phyloP scores from a whole-genome alignment of 139 green algal genomes.

The Tetraselmis striata region DNA sequence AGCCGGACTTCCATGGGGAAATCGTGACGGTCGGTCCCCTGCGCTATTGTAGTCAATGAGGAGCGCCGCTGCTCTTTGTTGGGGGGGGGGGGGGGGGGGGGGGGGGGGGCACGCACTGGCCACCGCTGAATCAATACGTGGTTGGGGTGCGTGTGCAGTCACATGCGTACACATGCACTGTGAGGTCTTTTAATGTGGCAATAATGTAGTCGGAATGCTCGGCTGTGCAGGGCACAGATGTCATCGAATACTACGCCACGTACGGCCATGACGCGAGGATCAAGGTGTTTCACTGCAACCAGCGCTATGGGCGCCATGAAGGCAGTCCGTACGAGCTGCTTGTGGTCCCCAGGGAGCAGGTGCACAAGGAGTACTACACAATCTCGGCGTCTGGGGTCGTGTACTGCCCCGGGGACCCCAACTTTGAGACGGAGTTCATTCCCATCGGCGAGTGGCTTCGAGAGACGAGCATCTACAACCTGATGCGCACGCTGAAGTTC shows the following conservation, averaged over 20 bases:
- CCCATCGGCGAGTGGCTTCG: conserved; percentile 46
- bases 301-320: conserved; percentile 2
- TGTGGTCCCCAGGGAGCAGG: conserved; percentile 30
- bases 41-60: no score
- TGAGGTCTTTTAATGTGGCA: no score
- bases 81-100: no score
- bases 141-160: no score
- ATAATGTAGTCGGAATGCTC: no score
- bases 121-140: no score
- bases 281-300: conserved; percentile 44
- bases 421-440: conserved; percentile 34
- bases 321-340: conserved; percentile 41
- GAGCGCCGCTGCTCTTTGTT: no score
- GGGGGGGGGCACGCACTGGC: no score
- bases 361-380: conserved; percentile 42
- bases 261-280: conserved; percentile 37
- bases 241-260: conserved; percentile 44
- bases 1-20: not conserved
- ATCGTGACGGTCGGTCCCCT: not conserved
- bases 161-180: no score
- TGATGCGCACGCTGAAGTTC: conserved; percentile 51
- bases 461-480: conserved; percentile 45
- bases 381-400: conserved; percentile 40
- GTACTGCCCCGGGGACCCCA: conserved; percentile 19
- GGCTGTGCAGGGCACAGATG: conserved; percentile 39